Evolutionary conservation across 179 eudicot genomes (phyloP), one percentile per base, ranked within the genome.

Genomic region (Beta macrorhiza): DNA sequence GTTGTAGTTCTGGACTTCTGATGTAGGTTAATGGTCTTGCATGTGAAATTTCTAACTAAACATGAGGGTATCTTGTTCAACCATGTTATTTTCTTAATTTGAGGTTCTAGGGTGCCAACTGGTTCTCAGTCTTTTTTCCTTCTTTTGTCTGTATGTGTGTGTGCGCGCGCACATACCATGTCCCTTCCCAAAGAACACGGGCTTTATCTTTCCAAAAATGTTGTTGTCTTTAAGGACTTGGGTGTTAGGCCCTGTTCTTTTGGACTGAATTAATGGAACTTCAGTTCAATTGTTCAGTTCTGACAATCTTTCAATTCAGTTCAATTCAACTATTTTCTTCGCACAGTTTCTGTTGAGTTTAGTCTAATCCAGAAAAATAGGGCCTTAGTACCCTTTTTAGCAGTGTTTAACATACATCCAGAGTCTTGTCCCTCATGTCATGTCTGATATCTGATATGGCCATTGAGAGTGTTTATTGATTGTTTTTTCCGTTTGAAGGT

Each of bases 401-500:
- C 51, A 13, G 11, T 57, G 77, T 59, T 22, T 62, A 61, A 61
- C 74, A 25, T 77, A 15, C 20, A 70, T 61, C 17, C 17, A 20
- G 25, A 29, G 5, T 56, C 52, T 8, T 19, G 67, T 10, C 67
- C 9, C 22, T 68, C 51, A 49, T 68, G n/a, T 4, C 51, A 75
- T 58, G 6, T 58, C 42, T 37, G 42, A 37, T 37, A 37, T 37
- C 42, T 37, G 42, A 37, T 37, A 37, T 68, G 37, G 59, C 56
- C 16, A 11, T 49, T 44, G 20, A 51, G 76, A 72, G 12, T 51
- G 61, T 71, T 49, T 63, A 61, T 80, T 57, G 69, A 77, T 29
- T 76, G 19, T 58, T 52, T 82, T 76, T 44, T 69, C 61, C 37
- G 72, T 67, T 75, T 74, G 58, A 63, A 94, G 99, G 94, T 91